These are phyloP conservation scores for Trichoderma atrobrunneum DNA, from an alignment of 2,329 filamentous ascomycete species.

Conservation along the genomic window DNA sequence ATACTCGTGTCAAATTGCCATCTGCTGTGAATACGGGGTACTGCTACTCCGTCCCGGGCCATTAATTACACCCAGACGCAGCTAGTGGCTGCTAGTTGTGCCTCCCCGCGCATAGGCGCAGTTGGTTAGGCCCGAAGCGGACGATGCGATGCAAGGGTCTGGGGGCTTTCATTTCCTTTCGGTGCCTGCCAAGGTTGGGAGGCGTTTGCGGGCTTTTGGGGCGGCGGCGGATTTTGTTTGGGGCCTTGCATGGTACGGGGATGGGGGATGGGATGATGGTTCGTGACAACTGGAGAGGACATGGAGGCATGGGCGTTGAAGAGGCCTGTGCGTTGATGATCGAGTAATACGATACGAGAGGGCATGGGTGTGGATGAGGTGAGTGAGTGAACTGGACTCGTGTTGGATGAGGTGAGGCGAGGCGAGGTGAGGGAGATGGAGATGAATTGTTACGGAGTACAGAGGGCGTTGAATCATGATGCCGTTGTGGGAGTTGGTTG, in stretches of 20 bases:
- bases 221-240: not conserved
- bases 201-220: not conserved
- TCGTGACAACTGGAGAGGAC: not conserved
- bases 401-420: not conserved
- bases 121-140: slow-evolving; percentile 10
- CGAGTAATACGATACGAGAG: not conserved
- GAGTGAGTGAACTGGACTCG: not conserved
- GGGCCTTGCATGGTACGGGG: not conserved
- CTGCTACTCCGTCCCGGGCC: not conserved
- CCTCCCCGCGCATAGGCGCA: slow-evolving; percentile 3
- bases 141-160: slow-evolving; percentile 8
- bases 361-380: not conserved
- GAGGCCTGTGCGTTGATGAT: not conserved
- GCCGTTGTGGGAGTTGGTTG: not conserved
- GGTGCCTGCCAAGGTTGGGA: slow-evolving; percentile 15
- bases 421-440: not conserved
- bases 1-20: not conserved
- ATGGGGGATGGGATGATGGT: not conserved
- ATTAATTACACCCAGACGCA: slow-evolving; percentile 7
- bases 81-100: not conserved
- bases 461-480: not conserved
- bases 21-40: slow-evolving; percentile 12
- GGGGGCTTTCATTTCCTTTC: slow-evolving; percentile 9
- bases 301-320: not conserved
- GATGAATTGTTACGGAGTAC: not conserved